These are phyloP conservation scores for Phytophthora colocasiae DNA, from an alignment of 352 stramenopile genomes.

Conservation along the genomic window DNA sequence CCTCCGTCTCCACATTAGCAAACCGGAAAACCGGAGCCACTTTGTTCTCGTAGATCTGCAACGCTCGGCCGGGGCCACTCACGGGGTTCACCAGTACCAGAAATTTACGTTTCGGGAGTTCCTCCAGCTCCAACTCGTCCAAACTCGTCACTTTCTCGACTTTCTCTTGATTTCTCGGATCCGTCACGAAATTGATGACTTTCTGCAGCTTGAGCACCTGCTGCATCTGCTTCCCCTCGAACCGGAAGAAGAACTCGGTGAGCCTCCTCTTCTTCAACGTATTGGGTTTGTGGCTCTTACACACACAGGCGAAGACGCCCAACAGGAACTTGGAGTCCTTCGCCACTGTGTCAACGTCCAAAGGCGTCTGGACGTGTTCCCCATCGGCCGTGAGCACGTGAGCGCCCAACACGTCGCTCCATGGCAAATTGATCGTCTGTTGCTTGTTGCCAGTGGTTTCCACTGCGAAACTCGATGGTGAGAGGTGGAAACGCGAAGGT, in stretches of 20 bases:
- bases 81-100: constrained; percentile 81
- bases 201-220: constrained; percentile 43
- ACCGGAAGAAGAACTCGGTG: constrained; percentile 58
- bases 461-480: constrained; percentile 28
- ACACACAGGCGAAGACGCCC: constrained; percentile 54
- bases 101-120: constrained; percentile 45
- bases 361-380: constrained; percentile 37
- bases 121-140: constrained; percentile 36
- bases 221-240: constrained; percentile 44
- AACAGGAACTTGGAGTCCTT: constrained; percentile 44
- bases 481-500: constrained; percentile 30
- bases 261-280: constrained; percentile 51
- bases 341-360: constrained; percentile 16
- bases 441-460: constrained; percentile 11
- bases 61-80: constrained; percentile 55
- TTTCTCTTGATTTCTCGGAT: constrained; percentile 46
- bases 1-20: constrained; percentile 55
- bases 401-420: constrained; percentile 60
- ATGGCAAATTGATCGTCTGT: constrained; percentile 38
- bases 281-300: constrained; percentile 31
- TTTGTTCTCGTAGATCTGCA: constrained; percentile 61
- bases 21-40: constrained; percentile 62
- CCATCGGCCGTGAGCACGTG: constrained; percentile 59
- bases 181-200: constrained; percentile 59
- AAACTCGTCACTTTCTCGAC: constrained; percentile 35